A percentile compares a stretch with the other conserved stretches of the same genome.
Evolutionary conservation across 2,329 filamentous ascomycete species (phyloP).

Genomic region (Aspergillus glaucus): DNA sequence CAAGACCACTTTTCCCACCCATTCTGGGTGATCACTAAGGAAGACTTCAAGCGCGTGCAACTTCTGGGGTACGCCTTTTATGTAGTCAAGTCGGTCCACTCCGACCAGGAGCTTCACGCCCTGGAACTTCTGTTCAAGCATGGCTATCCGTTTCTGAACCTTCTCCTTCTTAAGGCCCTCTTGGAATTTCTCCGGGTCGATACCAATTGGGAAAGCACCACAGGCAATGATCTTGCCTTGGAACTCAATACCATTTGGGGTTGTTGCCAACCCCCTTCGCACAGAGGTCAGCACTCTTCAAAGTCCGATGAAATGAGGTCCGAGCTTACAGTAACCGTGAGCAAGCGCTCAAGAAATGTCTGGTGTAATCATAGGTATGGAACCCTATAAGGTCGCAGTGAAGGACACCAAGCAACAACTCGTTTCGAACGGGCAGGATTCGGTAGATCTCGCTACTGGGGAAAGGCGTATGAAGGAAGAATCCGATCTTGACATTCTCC

Average conservation of each 20-base stretch:
- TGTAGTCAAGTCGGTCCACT: conserved; percentile 94
- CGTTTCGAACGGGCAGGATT: conserved; percentile 86
- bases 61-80: conserved; percentile 98
- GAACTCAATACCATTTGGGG: conserved; percentile 88
- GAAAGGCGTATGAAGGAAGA: conserved; percentile 97
- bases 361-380: conserved; percentile 98
- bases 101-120: conserved; percentile 95
- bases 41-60: conserved; percentile 95
- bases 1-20: conserved; percentile 94
- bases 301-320: neutral
- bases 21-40: conserved; percentile 92
- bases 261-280: conserved; percentile 54
- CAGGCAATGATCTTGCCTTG: conserved; percentile 83
- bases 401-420: conserved; percentile 77
- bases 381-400: conserved; percentile 95
- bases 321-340: conserved; percentile 72
- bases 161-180: conserved; percentile 79
- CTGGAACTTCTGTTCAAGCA: conserved; percentile 82
- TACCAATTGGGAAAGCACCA: conserved; percentile 94
- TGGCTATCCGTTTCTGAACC: conserved; percentile 79
- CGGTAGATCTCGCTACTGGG: conserved; percentile 95
- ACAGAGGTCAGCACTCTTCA: conserved; percentile 6
- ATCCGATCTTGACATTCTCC: conserved; percentile 94
- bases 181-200: conserved; percentile 93
- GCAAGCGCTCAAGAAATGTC: conserved; percentile 94